Percentiles rank a stretch among this genome's conserved stretches.
phyloP scores from a whole-genome alignment of 495 filamentous ascomycete species.

The Neurospora sp. region DNA sequence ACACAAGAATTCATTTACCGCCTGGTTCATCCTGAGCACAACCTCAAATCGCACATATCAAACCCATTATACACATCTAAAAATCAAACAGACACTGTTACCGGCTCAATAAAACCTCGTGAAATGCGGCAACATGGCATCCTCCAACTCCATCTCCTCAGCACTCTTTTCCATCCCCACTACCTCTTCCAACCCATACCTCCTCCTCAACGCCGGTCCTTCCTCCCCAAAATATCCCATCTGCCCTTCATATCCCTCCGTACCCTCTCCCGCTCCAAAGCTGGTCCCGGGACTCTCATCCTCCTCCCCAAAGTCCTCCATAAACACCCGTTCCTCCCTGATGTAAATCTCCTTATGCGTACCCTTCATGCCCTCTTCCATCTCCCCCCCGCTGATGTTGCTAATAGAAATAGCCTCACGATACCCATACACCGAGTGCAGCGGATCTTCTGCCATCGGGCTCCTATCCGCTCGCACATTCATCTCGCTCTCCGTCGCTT shows the following conservation, averaged over 20 bases:
- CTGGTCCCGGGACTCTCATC: not conserved
- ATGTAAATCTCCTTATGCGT: not conserved
- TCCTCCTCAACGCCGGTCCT: not conserved
- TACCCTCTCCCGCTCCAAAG: not conserved
- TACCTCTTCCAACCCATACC: not conserved
- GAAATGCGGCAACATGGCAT: not conserved
- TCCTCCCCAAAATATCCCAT: not conserved
- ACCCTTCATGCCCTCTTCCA: not conserved
- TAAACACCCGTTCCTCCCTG: not conserved
- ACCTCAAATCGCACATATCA: not conserved
- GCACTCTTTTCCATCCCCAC: not conserved
- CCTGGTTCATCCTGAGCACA: not conserved
- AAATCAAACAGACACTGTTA: not conserved
- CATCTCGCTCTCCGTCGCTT: slow-evolving; percentile 17
- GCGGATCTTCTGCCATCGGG: slow-evolving; percentile 9
- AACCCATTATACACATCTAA: not conserved
- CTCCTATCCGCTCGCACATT: slow-evolving; percentile 11
- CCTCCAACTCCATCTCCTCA: not conserved
- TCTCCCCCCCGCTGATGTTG: not conserved
- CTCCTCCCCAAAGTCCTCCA: not conserved
- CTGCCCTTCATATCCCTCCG: not conserved
- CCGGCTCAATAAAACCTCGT: not conserved
- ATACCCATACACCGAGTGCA: not conserved
- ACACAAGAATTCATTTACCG: not conserved
- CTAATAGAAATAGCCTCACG: not conserved